Conservation (phyloP, 2,329 filamentous ascomycete genomes). For the Myriangium duriaei region DNA sequence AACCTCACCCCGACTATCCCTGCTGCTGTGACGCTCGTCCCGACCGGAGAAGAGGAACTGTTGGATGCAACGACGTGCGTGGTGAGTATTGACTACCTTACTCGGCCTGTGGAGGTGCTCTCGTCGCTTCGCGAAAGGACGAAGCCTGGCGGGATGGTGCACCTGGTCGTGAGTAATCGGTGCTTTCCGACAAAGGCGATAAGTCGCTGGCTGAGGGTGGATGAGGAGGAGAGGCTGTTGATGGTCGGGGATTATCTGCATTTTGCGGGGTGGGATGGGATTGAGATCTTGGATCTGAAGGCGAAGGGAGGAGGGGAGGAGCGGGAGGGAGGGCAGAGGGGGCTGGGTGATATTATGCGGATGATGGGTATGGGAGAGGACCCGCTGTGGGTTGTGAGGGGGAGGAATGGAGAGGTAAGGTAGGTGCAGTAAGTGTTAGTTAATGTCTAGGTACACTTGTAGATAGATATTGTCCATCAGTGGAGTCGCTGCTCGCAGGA, state of each 20-base stretch:
- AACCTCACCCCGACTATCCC: constrained; percentile 28
- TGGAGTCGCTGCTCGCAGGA: too few species aligned
- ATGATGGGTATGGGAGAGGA: constrained; percentile 25
- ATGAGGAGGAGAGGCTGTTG: constrained; percentile 32
- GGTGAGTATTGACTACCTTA: constrained; percentile 41
- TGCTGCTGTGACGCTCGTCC: constrained; percentile 8
- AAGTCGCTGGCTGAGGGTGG: constrained; percentile 33
- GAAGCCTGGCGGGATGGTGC: constrained; percentile 33
- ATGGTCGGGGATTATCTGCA: constrained; percentile 42
- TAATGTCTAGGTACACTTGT: too few species aligned
- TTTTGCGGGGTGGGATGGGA: constrained; percentile 38
- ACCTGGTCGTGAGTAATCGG: constrained; percentile 39
- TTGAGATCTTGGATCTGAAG: constrained; percentile 41
- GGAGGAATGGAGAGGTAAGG: constrained; percentile 14
- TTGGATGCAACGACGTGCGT: constrained; percentile 39
- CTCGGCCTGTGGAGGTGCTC: constrained; percentile 34
- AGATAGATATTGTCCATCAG: too few species aligned
- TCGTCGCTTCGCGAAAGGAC: constrained; percentile 28
- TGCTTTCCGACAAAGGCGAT: constrained; percentile 42
- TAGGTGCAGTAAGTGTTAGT: too few species aligned
- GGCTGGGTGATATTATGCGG: constrained; percentile 20
- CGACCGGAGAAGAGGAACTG: constrained; percentile 10
- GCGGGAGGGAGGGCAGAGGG: constrained; percentile 10
- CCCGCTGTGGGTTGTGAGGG: constrained; percentile 35
- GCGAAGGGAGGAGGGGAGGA: constrained; percentile 12